Base-by-base conservation (phyloP, 1,284 basidiomycete genomes). In the Fomes fomentarius region DNA sequence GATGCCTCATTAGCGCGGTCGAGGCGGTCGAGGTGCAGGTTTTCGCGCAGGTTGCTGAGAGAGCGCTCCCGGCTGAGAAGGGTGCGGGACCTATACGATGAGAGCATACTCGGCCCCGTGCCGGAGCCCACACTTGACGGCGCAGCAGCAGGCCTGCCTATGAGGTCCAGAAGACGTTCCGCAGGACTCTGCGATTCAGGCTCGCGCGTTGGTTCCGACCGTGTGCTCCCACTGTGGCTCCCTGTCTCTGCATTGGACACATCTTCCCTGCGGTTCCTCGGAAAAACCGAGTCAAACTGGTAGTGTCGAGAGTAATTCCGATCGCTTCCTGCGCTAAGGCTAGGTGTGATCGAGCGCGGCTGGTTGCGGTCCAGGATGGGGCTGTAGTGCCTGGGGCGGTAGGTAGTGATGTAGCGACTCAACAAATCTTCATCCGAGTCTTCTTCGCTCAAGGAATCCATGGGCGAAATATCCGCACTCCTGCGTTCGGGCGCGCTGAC, bases 1-100 rank as follows among this genome's bases (percentile, higher is more conserved):
- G n/a, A n/a, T n/a, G n/a, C n/a, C n/a, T n/a, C n/a, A n/a, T n/a
- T n/a, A n/a, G n/a, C n/a, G n/a, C n/a, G n/a, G n/a, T n/a, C n/a
- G n/a, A n/a, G n/a, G n/a, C n/a, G n/a, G n/a, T n/a, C n/a, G n/a
- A n/a, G n/a, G n/a, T n/a, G n/a, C n/a, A n/a, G n/a, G 14, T 15
- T 19, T 7, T 10, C 28, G 14, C 26, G 42, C 12, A 44, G 21
- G 34, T 17, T 31, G 15, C 28, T 25, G 41, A 33, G 24, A 3
- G 54, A 24, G 21, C 49, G 53, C 17, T 59, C 57, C 34, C 58
- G 58, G 4, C 48, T 52, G 14, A 54, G 50, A 9, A 57, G 47
- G 1, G 47, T 50, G 24, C 57, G 50, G 15, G 47, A 45, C 14
- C 47, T 41, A n/a, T 35, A 4, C 19, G 14, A 11, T 1, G 43